Conservation (phyloP, 2,329 filamentous ascomycete species). For the Aspergillus fijiensis region DNA sequence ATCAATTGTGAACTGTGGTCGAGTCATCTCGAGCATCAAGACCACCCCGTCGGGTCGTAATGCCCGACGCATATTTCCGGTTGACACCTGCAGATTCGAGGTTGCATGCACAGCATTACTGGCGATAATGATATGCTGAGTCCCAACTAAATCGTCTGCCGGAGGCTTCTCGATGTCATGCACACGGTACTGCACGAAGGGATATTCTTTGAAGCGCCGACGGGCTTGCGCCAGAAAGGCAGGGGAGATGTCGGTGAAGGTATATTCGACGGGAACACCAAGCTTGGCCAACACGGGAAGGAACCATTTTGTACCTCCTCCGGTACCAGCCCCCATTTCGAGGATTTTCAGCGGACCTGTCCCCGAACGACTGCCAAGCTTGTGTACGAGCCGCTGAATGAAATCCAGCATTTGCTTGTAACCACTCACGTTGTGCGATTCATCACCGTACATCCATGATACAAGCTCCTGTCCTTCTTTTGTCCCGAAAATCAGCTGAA, state of each 20-base stretch:
- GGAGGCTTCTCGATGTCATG: conserved; percentile 34
- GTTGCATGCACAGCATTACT: conserved; percentile 42
- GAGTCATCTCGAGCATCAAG: conserved; percentile 36
- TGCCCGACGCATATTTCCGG: conserved; percentile 25
- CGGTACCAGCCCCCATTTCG: conserved; percentile 42
- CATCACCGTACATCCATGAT: conserved; percentile 37
- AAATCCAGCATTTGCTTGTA: conserved; percentile 39
- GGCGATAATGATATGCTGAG: conserved; percentile 36
- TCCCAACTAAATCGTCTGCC: conserved; percentile 17
- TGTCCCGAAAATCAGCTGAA: conserved; percentile 43
- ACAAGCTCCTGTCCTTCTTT: conserved; percentile 38
- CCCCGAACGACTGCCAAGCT: conserved; percentile 19
- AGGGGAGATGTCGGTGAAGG: conserved; percentile 41
- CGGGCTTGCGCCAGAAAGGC: conserved; percentile 37
- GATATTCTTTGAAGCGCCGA: conserved; percentile 30
- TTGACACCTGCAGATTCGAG: conserved; percentile 27
- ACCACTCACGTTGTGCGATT: conserved; percentile 35
- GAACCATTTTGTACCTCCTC: conserved; percentile 37
- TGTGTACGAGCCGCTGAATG: conserved; percentile 20
- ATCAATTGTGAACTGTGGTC: conserved; percentile 30
- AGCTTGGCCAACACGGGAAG: conserved; percentile 27
- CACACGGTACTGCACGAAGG: conserved; percentile 25
- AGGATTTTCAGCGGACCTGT: conserved; percentile 38
- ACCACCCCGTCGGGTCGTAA: conserved; percentile 33
- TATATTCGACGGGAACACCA: conserved; percentile 37